Base-by-base conservation (phyloP, 352 stramenopile genomes). In the Globisporangium nagaii region DNA sequence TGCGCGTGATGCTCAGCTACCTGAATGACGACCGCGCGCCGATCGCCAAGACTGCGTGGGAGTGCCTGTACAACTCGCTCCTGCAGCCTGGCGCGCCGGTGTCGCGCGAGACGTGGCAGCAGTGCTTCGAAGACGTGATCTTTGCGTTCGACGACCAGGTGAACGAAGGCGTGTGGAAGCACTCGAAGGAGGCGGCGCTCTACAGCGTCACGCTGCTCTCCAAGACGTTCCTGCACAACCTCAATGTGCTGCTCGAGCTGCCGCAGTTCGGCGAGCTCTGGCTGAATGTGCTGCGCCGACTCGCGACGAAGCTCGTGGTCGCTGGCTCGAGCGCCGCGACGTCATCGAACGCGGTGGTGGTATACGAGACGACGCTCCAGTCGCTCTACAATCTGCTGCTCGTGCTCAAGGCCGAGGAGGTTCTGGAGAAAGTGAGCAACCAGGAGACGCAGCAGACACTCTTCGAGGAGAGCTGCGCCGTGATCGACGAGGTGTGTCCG, bases 101-200 rank as follows among this genome's bases (percentile, higher is more conserved):
- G 20, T 70, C 74, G 5, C 83, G 82, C 48, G 72, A 82, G 31
- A 90, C 79, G 43, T 95, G 84, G 84, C 75, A 87, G 51, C 62
- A 84, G 41, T 95, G 84, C 58, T 95, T 95, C 52, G 68, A 89
- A 45, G 76, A 90, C n/a, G 78, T 93, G 19, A 90, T 95, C 52
- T 95, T 93, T 53, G 77, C 84, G 34, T 90, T 95, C 56, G 84
- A 95, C 48, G 78, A 95, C 56, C 81, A 91, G 46, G 77, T 89
- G 17, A 80, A 72, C 36, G 75, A 84, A 39, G 70, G 76, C 13
- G 61, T 70, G 36, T 78, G 74, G 62, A 60, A 65, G 5, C 70
- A 77, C 60, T 63, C 75, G 28, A 80, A 79, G 10, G 82, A 95
- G 40, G 81, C 79, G 7, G 68, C 73, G 41, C 62, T 95, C 2